Base-by-base conservation (phyloP, 768 basidiomycete species). In the Lactarius vividus region DNA sequence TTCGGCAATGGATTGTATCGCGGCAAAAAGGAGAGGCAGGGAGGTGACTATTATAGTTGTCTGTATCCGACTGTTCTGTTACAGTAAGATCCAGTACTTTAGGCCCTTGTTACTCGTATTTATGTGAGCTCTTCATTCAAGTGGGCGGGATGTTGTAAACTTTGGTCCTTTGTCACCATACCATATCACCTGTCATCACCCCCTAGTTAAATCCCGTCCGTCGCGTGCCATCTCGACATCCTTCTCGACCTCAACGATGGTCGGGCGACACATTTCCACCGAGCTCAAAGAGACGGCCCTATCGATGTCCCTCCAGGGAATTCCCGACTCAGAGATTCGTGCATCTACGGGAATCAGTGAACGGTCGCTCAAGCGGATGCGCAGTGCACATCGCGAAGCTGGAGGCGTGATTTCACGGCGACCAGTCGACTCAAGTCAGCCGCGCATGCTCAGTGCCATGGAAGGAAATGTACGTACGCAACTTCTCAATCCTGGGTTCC, bases 1-100 rank as follows among this genome's bases (percentile, higher is more conserved):
- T 99, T 70, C 82, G 97, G 52, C 82, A 89, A 69, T 96, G 95
- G 94, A 89, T 99, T 67, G 86, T 79, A 42, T 60, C 57, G 54
- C 61, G 63, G 23, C 39, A 62, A 37, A 62, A 39, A 57, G 31
- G 57, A 39, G 42, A 59, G 18, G 29, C 35, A 61, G 55, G 56
- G 23, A 49, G 55, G 40, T 35, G 56, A 35, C 20, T 46, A 26
- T 13, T 1, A 11, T n/a, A 13, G 13, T 13, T 23, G 26, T 52
- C 26, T 52, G 49, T 52, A 26, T 52, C 49, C 15, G 49, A 52
- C 49, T 52, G 26, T 13, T 49, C n/a, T 46, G n/a, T n/a, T n/a
- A 16, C 44, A 39, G 37, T 5, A 39, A 39, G 15, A 39, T 15
- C 37, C 37, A 15, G 15, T 39, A 39, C 37, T 39, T 39, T 39